phyloP scores from a whole-genome alignment of 306 rosid species.

The Cicer cuneatum region DNA sequence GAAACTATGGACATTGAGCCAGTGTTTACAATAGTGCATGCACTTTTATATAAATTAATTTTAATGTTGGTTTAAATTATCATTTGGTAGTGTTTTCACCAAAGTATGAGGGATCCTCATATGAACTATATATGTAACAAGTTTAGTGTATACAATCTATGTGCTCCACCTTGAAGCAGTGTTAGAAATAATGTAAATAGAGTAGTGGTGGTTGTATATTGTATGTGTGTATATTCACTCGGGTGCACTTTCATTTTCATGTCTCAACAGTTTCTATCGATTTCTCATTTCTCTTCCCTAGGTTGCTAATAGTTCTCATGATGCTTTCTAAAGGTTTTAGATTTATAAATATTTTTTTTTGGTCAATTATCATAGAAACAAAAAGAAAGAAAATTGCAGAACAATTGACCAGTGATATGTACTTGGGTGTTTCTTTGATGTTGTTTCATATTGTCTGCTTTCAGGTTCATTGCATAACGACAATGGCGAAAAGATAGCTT shows the following conservation, averaged over 20 bases:
- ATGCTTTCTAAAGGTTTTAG: neutral
- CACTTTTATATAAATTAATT: too few species aligned
- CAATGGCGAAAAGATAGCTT: conserved; percentile 35
- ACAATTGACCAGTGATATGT: conserved; percentile 2
- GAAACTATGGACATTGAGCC: too few species aligned
- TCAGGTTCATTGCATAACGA: conserved; percentile 57
- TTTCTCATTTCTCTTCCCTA: conserved; percentile 7
- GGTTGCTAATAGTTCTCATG: conserved; percentile 7
- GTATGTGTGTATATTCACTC: neutral
- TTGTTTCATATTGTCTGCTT: conserved; percentile 40
- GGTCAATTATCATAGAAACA: conserved; percentile 1
- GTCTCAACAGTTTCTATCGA: neutral
- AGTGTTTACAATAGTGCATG: too few species aligned
- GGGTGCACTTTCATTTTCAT: neutral
- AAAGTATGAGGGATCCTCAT: neutral
- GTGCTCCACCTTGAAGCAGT: neutral
- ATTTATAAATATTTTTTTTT: neutral
- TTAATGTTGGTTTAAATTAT: too few species aligned
- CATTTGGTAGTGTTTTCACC: neutral
- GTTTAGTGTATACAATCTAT: neutral
- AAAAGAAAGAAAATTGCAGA: neutral
- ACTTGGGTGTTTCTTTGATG: conserved; percentile 25
- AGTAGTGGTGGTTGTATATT: neutral
- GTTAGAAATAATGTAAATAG: neutral
- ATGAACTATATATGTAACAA: neutral